Base-by-base conservation (phyloP, 805 yeast genomes). In the Starmerella gropengiesseri region DNA sequence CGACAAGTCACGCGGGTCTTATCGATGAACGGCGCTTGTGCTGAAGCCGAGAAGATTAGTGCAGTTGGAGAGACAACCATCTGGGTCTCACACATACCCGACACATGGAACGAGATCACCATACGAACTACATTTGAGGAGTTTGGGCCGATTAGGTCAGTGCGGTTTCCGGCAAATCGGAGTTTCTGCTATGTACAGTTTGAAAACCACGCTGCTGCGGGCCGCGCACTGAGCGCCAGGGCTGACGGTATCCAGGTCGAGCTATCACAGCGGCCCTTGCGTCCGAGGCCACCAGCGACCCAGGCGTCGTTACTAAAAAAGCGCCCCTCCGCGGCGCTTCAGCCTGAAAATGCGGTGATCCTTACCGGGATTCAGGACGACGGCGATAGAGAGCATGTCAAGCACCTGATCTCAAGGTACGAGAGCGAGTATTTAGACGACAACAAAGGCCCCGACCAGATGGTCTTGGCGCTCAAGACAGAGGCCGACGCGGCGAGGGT, bases 171-270 rank as follows among this genome's bases (percentile, higher is more conserved):
- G 8, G 30, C n/a, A 9, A 26, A 25, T 25, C 21, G 30, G 4
- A 17, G 17, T 4, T 35, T 35, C 13, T 35, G 38, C 30, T 35
- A 35, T 9, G 31, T 35, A 13, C 38, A 35, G 14, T 35, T 3
- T 19, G 36, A 32, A 12, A 21, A 26, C 7, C 20, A 32, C n/a
- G 36, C 20, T n/a, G 36, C 36, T 5, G 36, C 36, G 13, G 20
- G 5, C 13, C n/a, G 27, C 7, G 36, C 36, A 8, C 18, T 8
- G 17, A 22, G 17, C 9, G 18, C n/a, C 7, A 27, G 36, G 1
- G 36, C 21, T n/a, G 8, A 20, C 7, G 36, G 36, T n/a, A 9
- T 32, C 17, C 27, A 5, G 18, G 21, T 32, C 21, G 12, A 32
- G 18, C 14, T 32, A 5, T 32, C 36, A 14, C 20, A 32, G 12